Base-by-base conservation (phyloP, 2,329 filamentous ascomycete species). In the Chaetomiaceae sp. region DNA sequence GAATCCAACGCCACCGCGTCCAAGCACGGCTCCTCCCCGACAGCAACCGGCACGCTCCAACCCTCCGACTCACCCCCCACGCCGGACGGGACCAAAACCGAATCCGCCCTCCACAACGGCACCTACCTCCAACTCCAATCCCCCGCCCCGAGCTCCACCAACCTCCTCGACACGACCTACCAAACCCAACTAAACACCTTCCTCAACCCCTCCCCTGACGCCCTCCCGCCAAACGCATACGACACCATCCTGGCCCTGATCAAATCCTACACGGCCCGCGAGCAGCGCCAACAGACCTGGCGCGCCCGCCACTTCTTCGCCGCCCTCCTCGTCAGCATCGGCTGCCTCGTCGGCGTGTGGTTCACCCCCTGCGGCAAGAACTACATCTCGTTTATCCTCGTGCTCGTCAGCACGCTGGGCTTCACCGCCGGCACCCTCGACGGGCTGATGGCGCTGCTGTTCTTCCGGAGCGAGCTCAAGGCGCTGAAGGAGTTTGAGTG, bases 401-500 rank as follows among this genome's bases (percentile, higher is more conserved):
- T 90, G 69, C 69, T 97, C 2, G 64, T 95, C 17, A 87, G 86
- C 64, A 89, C 85, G n/a, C 67, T 97, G 14, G 82, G 83, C 2
- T 75, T 97, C 30, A 79, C 79, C 14, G 82, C 84, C 4, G 92
- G 92, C 0, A 79, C 89, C 3, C 66, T 96, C 17, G 88, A 96
- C 64, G 91, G 92, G 0, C 69, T 97, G 35, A 87, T 97, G 65
- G 87, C 90, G 0, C 78, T 93, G 0, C 68, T 97, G 43, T 99
- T 99, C 66, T 85, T 96, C 52, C 84, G 86, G 10, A 83, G 83
- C 54, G 93, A 99, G 71, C 70, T 96, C 53, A 78, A 89, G 52
- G 85, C 86, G 4, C 71, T 99, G 48, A 85, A 82, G 62, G 93
- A 99, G 72, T 97, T 97, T 70, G 83, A 93, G 65, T 96, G 89